Percentiles rank a stretch among this genome's conserved stretches.
Conservation (phyloP, 768 basidiomycete species). For the Galerina marginata region DNA sequence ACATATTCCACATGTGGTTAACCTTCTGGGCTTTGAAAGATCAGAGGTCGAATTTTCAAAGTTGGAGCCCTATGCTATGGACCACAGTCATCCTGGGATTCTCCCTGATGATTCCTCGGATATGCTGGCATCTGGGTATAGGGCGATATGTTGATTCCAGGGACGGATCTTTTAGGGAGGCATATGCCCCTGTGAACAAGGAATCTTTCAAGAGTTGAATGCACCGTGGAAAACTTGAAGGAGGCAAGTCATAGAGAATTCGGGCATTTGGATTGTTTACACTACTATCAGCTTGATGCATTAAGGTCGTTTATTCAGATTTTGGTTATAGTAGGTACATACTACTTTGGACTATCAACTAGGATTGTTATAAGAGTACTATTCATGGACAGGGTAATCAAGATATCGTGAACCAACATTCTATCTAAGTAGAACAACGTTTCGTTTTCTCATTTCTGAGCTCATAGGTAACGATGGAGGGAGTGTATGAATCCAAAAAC, state of each 20-base stretch:
- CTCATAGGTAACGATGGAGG: neutral
- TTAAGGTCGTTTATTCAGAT: too few relatives aligned
- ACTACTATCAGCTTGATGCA: too few relatives aligned
- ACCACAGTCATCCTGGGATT: constrained; percentile 66
- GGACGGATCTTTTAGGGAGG: constrained; percentile 46
- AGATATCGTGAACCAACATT: constrained; percentile 11
- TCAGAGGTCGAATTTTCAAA: constrained; percentile 60
- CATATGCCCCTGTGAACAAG: constrained; percentile 7
- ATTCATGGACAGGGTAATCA: constrained; percentile 18
- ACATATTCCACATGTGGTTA: constrained; percentile 66
- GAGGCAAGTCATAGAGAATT: too few relatives aligned
- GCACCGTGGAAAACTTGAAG: too few relatives aligned
- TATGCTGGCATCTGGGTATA: constrained; percentile 77
- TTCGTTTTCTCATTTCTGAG: neutral
- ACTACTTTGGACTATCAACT: neutral
- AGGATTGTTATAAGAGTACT: neutral
- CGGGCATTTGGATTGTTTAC: too few relatives aligned
- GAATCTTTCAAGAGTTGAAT: constrained; percentile 5
- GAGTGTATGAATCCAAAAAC: neutral
- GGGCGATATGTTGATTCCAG: constrained; percentile 74
- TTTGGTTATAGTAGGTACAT: neutral
- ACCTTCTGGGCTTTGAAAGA: constrained; percentile 83
- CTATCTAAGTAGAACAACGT: constrained; percentile 1
- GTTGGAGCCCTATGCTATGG: constrained; percentile 77
- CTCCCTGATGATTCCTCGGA: constrained; percentile 68